Evolutionary conservation across 2,329 filamentous ascomycete species (phyloP).

Genomic region (Alternaria sp.): DNA sequence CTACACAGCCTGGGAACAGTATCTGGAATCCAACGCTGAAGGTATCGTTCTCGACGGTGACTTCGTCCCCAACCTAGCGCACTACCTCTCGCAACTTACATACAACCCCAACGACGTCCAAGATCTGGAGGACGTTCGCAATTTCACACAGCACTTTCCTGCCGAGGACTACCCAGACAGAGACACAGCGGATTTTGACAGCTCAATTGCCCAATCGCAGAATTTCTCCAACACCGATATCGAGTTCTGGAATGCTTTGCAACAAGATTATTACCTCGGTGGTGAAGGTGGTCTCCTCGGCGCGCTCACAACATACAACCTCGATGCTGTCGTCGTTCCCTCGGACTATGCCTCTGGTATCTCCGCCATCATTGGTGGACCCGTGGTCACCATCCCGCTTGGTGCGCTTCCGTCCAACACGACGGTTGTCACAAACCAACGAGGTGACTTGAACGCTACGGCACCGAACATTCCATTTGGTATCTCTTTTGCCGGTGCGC

Average conservation of each 20-base stretch:
- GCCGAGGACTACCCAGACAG: constrained; percentile 68
- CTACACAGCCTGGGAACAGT: constrained; percentile 62
- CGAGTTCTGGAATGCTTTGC: constrained; percentile 66
- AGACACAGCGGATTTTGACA: constrained; percentile 67
- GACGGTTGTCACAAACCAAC: constrained; percentile 54
- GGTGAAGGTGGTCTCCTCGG: constrained; percentile 68
- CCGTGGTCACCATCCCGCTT: constrained; percentile 70
- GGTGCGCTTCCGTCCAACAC: constrained; percentile 63
- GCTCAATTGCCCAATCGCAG: constrained; percentile 53
- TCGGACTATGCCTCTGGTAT: constrained; percentile 58
- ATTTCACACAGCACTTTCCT: constrained; percentile 63
- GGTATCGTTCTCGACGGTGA: constrained; percentile 64
- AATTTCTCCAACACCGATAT: constrained; percentile 66
- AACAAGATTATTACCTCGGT: constrained; percentile 62
- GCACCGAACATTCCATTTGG: constrained; percentile 69
- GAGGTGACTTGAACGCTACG: constrained; percentile 61
- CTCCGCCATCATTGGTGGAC: constrained; percentile 65
- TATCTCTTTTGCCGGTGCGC: constrained; percentile 67
- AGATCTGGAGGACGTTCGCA: constrained; percentile 60
- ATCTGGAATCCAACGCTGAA: constrained; percentile 51
- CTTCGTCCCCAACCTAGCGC: constrained; percentile 64
- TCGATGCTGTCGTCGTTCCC: constrained; percentile 70
- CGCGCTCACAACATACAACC: constrained; percentile 62
- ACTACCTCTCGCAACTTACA: constrained; percentile 65
- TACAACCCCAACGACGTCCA: constrained; percentile 66